Evolutionary conservation across 73 alveolate genomes (phyloP).

Genomic region (Tetrahymena malaccensis): DNA sequence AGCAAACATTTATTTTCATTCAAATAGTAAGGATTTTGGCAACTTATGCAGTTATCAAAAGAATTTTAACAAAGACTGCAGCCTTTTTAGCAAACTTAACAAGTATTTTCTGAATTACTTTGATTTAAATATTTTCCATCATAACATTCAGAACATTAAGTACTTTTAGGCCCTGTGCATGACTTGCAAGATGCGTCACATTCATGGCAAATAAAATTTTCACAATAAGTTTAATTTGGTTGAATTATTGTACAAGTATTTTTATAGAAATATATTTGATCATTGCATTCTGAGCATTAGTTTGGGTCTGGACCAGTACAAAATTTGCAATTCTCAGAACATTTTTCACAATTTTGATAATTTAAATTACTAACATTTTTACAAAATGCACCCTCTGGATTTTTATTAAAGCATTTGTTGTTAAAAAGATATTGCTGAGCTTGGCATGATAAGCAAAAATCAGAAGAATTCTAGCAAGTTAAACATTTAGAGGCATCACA

Average conservation of each 20-base stretch:
- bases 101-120: background rate
- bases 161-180: background rate
- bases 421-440: background rate
- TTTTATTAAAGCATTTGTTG: background rate
- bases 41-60: background rate
- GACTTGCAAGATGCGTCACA: background rate
- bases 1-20: background rate
- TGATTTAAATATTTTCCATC: background rate
- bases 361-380: background rate
- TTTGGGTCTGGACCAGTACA: background rate
- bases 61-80: background rate
- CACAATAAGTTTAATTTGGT: background rate
- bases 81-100: background rate
- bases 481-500: background rate
- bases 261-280: background rate
- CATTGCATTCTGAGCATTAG: background rate
- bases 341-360: background rate
- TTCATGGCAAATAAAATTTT: background rate
- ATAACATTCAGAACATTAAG: background rate
- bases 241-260: background rate
- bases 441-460: background rate
- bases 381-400: background rate
- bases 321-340: background rate
- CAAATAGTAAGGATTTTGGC: background rate
- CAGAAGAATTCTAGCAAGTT: background rate